Conservation (phyloP, 257 asterid species). For the Cruciata laevipes region DNA sequence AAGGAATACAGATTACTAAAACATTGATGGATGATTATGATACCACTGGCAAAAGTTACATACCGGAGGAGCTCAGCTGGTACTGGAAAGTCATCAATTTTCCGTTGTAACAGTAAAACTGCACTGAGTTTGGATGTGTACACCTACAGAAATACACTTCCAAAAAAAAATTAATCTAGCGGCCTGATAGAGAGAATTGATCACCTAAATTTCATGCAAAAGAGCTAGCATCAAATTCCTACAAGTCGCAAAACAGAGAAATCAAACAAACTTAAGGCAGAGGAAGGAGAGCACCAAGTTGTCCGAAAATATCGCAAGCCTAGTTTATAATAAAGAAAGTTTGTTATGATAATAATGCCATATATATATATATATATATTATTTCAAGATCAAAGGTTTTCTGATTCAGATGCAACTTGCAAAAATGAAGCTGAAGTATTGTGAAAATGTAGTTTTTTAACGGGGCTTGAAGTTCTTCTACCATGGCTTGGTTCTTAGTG, state of each 20-base stretch:
- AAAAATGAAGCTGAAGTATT: background rate
- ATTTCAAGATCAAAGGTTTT: too few species aligned
- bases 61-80: slow-evolving; percentile 86
- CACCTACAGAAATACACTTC: slow-evolving; percentile 32
- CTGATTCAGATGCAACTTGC: background rate
- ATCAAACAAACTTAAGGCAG: background rate
- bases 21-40: background rate
- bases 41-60: slow-evolving; percentile 15
- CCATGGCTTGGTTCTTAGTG: background rate
- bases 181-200: background rate
- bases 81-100: slow-evolving; percentile 58
- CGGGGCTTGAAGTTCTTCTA: background rate
- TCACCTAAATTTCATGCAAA: background rate
- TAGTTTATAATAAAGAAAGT: too few species aligned
- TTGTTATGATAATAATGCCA: too few species aligned
- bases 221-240: background rate
- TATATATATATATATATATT: too few species aligned
- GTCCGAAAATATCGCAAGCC: too few species aligned
- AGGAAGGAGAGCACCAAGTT: background rate
- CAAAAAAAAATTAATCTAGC: background rate
- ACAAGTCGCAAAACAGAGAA: background rate
- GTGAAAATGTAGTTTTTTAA: background rate
- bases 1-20: background rate
- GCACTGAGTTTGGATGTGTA: slow-evolving; percentile 53
- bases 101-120: slow-evolving; percentile 45